phyloP scores from a whole-genome alignment of 2,329 filamentous ascomycete species.

The Orbilia quercus region DNA sequence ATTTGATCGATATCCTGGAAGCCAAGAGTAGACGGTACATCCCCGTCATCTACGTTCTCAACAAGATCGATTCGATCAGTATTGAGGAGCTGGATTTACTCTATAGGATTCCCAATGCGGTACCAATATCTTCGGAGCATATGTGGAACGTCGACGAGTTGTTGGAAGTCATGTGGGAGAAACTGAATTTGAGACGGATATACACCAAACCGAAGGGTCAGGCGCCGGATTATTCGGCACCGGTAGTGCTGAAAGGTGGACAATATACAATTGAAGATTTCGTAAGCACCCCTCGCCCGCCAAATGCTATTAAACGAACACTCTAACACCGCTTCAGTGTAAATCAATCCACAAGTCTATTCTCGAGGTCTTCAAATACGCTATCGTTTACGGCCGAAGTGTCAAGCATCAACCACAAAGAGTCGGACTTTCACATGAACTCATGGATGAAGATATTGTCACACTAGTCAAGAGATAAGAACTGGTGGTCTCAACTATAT shows the following conservation, averaged over 20 bases:
- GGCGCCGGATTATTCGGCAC: conserved; percentile 88
- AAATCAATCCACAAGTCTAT: conserved; percentile 97
- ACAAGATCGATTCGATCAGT: conserved; percentile 98
- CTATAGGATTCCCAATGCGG: conserved; percentile 94
- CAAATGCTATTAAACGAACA: conserved; percentile 57
- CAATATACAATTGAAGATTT: conserved; percentile 96
- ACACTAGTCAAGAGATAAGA: conserved; percentile 63
- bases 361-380: conserved; percentile 92
- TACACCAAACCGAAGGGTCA: conserved; percentile 99
- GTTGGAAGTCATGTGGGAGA: conserved; percentile 98
- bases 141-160: conserved; percentile 99
- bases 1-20: conserved; percentile 94
- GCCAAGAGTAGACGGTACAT: conserved; percentile 96
- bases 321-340: conserved; percentile 73
- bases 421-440: conserved; percentile 88
- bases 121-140: conserved; percentile 95
- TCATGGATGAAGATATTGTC: conserved; percentile 98
- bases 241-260: conserved; percentile 85
- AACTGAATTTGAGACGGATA: conserved; percentile 86
- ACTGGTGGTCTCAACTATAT: background rate
- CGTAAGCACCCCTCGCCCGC: conserved; percentile 70
- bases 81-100: conserved; percentile 97
- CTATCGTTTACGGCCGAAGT: conserved; percentile 95
- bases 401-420: conserved; percentile 99
- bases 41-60: conserved; percentile 97